These are phyloP conservation scores for Guillardia theta DNA, from an alignment of 78 protist genomes.

Conservation along the genomic window DNA sequence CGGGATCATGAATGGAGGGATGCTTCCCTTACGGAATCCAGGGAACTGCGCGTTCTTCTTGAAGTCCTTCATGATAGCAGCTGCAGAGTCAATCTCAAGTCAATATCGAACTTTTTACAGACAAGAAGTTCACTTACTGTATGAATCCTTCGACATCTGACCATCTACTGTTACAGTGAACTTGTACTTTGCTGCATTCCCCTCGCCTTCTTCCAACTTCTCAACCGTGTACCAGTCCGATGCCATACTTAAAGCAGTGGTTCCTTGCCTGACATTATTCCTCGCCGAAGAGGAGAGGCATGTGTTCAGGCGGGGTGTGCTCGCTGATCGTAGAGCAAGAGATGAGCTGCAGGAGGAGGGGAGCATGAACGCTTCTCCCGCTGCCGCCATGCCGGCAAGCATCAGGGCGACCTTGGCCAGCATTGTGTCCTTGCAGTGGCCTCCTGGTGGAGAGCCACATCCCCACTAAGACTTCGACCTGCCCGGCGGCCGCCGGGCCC, in stretches of 20 bases:
- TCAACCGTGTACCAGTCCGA: background rate
- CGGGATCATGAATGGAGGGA: conserved; percentile 5
- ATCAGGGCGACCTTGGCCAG: background rate
- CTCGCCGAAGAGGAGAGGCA: no score
- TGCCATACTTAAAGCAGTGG: background rate
- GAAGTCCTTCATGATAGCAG: background rate
- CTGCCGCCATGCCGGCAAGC: background rate
- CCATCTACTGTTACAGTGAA: background rate
- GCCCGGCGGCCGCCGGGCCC: no score
- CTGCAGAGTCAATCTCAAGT: background rate
- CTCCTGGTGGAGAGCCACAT: no score
- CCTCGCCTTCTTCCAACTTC: background rate
- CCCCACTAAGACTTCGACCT: no score
- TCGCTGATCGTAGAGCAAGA: background rate
- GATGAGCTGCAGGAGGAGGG: background rate
- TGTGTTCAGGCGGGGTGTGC: background rate
- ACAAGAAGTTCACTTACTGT: background rate
- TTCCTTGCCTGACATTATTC: no score
- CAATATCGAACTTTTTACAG: background rate
- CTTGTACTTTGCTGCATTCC: background rate
- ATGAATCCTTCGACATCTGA: background rate
- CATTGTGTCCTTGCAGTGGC: background rate
- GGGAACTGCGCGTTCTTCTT: conserved; percentile 23
- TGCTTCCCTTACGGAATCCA: background rate
- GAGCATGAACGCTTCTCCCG: background rate